phyloP scores from a whole-genome alignment of 208 protist species.

The Wallacemonas sp. region DNA sequence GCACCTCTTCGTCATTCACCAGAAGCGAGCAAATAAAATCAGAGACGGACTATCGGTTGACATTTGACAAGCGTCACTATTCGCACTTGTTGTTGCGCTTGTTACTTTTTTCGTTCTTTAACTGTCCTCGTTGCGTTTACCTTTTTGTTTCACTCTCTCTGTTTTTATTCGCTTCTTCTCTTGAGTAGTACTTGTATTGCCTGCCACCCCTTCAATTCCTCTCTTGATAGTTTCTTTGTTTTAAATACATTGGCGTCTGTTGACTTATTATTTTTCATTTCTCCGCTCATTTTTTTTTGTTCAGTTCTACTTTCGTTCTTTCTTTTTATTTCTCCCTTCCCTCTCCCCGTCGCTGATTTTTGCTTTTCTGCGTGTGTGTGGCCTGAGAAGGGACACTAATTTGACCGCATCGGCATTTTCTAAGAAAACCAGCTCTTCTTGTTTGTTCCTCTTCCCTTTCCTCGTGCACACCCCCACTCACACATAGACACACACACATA shows the following conservation, averaged over 20 bases:
- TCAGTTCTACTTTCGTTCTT: background rate
- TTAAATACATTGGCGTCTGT: background rate
- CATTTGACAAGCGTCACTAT: too few species aligned
- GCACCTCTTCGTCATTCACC: too few species aligned
- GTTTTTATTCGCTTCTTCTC: constrained; percentile 6
- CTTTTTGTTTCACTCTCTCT: constrained; percentile 13
- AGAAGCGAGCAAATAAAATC: too few species aligned
- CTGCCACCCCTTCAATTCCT: background rate
- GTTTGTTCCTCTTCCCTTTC: too few species aligned
- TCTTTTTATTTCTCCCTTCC: background rate
- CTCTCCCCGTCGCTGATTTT: constrained; percentile 17
- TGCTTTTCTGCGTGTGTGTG: too few species aligned
- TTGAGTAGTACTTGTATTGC: background rate
- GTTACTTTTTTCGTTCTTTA: constrained; percentile 8
- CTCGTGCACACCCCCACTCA: too few species aligned
- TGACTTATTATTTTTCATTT: constrained; percentile 9
- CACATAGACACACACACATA: too few species aligned
- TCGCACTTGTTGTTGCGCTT: background rate
- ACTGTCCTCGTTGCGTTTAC: constrained; percentile 2
- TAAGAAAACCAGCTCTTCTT: too few species aligned
- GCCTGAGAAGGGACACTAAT: too few species aligned
- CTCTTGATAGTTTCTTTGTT: background rate
- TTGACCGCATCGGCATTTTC: too few species aligned
- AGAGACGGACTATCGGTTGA: too few species aligned
- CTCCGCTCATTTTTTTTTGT: constrained; percentile 15